Evolutionary conservation across 2,329 filamentous ascomycete genomes (phyloP).

Genomic region (Thermothelomyces thermophilus): DNA sequence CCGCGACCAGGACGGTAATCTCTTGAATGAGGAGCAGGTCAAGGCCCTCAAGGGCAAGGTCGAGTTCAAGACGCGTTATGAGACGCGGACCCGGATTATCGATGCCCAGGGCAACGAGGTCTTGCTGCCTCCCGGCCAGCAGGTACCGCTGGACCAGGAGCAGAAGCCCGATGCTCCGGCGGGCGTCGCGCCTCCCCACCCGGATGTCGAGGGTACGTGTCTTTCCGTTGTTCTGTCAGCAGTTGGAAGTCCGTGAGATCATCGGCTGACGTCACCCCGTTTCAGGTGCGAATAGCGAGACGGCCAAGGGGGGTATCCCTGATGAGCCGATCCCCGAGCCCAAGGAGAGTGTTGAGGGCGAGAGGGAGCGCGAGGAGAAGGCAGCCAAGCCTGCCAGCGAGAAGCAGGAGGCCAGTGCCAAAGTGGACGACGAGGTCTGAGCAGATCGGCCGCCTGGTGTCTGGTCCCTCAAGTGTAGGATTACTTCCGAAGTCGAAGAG

Average conservation of each 20-base stretch:
- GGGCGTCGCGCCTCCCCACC: constrained; percentile 51
- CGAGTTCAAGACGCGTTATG: constrained; percentile 90
- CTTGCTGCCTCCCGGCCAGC: constrained; percentile 36
- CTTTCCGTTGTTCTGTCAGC: background rate
- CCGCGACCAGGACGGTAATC: constrained; percentile 86
- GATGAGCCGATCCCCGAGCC: constrained; percentile 36
- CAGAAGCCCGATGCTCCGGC: constrained; percentile 25
- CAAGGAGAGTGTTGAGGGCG: constrained; percentile 50
- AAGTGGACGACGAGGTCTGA: constrained; percentile 14
- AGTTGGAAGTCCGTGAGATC: too few relatives aligned
- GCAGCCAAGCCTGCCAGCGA: constrained; percentile 59
- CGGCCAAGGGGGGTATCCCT: constrained; percentile 34
- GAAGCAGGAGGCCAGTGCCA: constrained; percentile 45
- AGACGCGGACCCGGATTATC: constrained; percentile 83
- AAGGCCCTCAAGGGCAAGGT: constrained; percentile 83
- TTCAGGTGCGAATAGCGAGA: constrained; percentile 51
- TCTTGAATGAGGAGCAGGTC: constrained; percentile 79
- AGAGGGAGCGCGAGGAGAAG: constrained; percentile 49
- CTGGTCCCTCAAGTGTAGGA: background rate
- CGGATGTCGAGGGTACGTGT: constrained; percentile 44
- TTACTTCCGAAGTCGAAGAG: background rate
- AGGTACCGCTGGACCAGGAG: constrained; percentile 20
- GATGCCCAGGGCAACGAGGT: constrained; percentile 76
- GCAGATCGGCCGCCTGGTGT: background rate
- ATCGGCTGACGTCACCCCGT: background rate